Conservation (phyloP, 2,329 filamentous ascomycete genomes). For the Cladosporium sp. region DNA sequence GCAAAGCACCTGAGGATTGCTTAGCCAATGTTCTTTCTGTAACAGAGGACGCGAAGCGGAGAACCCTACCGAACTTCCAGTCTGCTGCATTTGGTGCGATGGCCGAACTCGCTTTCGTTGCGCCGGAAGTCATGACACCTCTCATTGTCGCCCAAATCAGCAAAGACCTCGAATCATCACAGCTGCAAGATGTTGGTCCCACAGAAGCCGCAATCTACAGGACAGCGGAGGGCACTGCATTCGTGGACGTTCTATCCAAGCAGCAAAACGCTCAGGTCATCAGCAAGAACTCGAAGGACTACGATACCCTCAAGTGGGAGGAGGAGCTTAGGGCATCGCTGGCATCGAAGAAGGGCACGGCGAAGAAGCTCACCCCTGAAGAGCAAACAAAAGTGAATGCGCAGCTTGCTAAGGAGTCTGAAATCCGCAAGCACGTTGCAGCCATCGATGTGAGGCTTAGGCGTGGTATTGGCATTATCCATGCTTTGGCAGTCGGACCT, state of each 20-base stretch:
- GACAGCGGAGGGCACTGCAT: slow-evolving; percentile 83
- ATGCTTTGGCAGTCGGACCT: slow-evolving; percentile 77
- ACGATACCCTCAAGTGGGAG: slow-evolving; percentile 96
- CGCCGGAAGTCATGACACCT: slow-evolving; percentile 77
- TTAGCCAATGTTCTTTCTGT: slow-evolving; percentile 65
- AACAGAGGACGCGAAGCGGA: slow-evolving; percentile 39
- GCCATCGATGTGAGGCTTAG: slow-evolving; percentile 69
- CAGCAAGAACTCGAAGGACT: slow-evolving; percentile 91
- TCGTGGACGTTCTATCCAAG: slow-evolving; percentile 86
- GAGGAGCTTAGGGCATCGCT: slow-evolving; percentile 83
- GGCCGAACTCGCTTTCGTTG: slow-evolving; percentile 90
- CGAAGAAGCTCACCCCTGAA: slow-evolving; percentile 87
- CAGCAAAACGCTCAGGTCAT: slow-evolving; percentile 69
- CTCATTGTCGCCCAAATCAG: slow-evolving; percentile 73
- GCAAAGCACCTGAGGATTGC: slow-evolving; percentile 62
- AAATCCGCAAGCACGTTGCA: slow-evolving; percentile 72
- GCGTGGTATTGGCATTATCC: slow-evolving; percentile 83
- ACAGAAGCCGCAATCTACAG: slow-evolving; percentile 91
- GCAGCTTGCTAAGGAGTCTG: slow-evolving; percentile 82
- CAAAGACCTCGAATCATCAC: slow-evolving; percentile 68
- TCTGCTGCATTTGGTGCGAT: slow-evolving; percentile 78
- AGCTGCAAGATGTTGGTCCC: slow-evolving; percentile 73
- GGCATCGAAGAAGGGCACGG: slow-evolving; percentile 87
- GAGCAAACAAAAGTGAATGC: slow-evolving; percentile 88
- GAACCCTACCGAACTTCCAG: slow-evolving; percentile 53